phyloP scores from a whole-genome alignment of 257 asterid genomes.

The Petrea volubilis region DNA sequence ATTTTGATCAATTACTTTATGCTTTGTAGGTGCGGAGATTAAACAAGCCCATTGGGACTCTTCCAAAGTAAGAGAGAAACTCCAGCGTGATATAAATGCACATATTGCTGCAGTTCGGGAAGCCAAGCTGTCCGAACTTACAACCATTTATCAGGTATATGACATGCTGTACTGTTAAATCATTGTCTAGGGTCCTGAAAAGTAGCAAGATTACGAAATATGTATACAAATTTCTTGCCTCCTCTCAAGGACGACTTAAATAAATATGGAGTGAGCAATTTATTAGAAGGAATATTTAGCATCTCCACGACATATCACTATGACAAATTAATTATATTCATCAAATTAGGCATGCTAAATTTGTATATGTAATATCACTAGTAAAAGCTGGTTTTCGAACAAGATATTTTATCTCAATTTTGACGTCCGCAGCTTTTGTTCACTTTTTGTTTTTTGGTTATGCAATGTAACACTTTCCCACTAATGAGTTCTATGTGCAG shows the following conservation, averaged over 20 bases:
- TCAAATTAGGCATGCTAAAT: background rate
- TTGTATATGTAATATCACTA: background rate
- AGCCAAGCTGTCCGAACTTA: constrained; percentile 73
- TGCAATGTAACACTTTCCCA: constrained; percentile 16
- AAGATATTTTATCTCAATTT: constrained; percentile 3
- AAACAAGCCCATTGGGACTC: constrained; percentile 92
- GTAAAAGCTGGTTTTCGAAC: constrained; percentile 16
- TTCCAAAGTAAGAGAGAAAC: constrained; percentile 84
- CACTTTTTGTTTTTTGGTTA: background rate
- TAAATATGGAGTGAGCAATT: background rate
- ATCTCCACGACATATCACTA: background rate
- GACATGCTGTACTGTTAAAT: constrained; percentile 11
- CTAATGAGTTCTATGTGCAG: constrained; percentile 49
- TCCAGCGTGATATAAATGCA: constrained; percentile 85
- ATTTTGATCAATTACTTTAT: constrained; percentile 9
- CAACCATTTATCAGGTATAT: constrained; percentile 74
- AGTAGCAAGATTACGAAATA: constrained; percentile 8
- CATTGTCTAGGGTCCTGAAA: constrained; percentile 7
- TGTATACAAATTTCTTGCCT: constrained; percentile 6
- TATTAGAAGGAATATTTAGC: background rate
- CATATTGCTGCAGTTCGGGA: constrained; percentile 67
- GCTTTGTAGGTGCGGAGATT: constrained; percentile 53
- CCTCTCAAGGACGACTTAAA: constrained; percentile 7
- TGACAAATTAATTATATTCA: background rate
- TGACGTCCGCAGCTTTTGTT: background rate